Base-by-base conservation (phyloP, 371 early-diverging fungal genomes). In the Mortierella sp. region DNA sequence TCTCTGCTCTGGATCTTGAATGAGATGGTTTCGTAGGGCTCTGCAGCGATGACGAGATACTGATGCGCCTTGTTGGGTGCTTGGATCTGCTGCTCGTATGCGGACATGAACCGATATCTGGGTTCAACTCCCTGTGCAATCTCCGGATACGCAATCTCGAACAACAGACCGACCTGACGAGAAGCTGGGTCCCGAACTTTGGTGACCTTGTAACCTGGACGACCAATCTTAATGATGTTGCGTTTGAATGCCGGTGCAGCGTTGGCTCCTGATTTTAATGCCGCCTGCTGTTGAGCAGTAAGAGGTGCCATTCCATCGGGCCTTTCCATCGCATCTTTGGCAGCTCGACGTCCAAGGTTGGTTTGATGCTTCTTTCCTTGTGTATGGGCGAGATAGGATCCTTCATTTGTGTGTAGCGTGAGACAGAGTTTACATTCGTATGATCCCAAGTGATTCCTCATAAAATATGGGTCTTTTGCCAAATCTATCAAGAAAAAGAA, bases 321-420 rank as follows among this genome's bases (percentile, higher is more conserved):
- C 42, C 71, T 72, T 62, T 95, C 96, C 60, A 85, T 84, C 9
- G 95, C 95, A 50, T 99, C 99, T 43, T 88, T 88, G 30, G 97
- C 96, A 2, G 96, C 95, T 32, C 99, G 89, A 14, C 98, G 87
- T 7, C 94, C 96, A 54, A 99, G 73, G 67, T 99, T 99, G 42
- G 94, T 92, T 64, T 97, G 97, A 87, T 99, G 99, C 84, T 99
- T 99, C 73, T 98, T 98, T 50, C 98, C 99, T 81, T 99, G 99
- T 5, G 99, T 99, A 67, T 99, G 99, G 4, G 97, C 95, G 31
- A 99, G 83, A 80, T 99, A 99, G 7, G 93, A 93, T 1, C 98
- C 99, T 79, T 99, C 99, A 78, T 96, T 97, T 56, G 89, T 94
- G 81, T 97, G 98, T 7, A 97, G 85, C 14, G 97, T 97, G 37